Evolutionary conservation across 1,139 yeast species (phyloP).

Genomic region (Eremothecium gossypii): DNA sequence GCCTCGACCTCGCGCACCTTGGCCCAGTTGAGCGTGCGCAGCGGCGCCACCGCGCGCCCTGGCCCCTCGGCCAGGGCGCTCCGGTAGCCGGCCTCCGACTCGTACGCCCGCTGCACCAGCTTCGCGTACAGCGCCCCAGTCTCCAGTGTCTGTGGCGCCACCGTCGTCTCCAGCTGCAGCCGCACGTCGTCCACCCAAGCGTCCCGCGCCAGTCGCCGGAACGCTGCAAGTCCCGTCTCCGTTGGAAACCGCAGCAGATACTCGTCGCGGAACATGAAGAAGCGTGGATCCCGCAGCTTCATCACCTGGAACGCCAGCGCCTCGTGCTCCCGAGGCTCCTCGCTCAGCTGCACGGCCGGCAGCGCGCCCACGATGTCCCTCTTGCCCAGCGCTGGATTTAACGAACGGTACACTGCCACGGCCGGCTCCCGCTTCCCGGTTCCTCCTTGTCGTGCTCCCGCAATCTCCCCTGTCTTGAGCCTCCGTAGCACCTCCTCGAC

Average conservation of each 20-base stretch:
- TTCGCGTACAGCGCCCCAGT: conserved; percentile 12
- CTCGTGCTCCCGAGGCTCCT: not conserved
- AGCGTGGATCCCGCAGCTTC: conserved; percentile 24
- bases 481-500: too few species aligned
- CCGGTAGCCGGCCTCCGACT: conserved; percentile 15
- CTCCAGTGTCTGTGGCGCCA: conserved; percentile 5
- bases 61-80: conserved; percentile 5
- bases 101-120: conserved; percentile 19
- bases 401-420: conserved; percentile 9
- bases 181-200: conserved; percentile 15
- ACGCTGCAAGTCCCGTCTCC: conserved; percentile 11
- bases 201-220: conserved; percentile 10
- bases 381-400: conserved; percentile 17
- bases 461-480: too few species aligned
- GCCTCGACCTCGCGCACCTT: conserved; percentile 14
- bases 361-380: conserved; percentile 15
- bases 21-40: conserved; percentile 2
- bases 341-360: conserved; percentile 8
- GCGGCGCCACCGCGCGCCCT: not conserved
- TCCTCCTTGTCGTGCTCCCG: too few species aligned
- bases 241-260: conserved; percentile 22
- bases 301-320: conserved; percentile 12
- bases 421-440: too few species aligned
- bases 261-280: conserved; percentile 24
- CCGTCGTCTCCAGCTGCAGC: conserved; percentile 12